Base-by-base conservation (phyloP, 257 asterid species). In the Solanum rostratum region DNA sequence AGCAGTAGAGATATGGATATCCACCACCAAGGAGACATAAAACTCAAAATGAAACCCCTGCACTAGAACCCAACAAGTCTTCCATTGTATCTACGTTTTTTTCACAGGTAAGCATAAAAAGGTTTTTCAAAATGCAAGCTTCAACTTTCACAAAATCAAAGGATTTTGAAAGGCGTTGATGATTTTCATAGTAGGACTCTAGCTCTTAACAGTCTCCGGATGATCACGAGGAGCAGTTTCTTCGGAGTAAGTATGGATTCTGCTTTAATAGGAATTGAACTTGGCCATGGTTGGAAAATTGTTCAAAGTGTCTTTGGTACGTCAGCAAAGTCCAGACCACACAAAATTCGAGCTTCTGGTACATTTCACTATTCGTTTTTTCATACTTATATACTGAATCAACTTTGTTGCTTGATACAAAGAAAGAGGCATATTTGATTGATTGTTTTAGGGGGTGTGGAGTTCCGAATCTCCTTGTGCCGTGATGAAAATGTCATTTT, bases 341-440 rank as follows among this genome's bases (percentile, higher is more conserved):
- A 88, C 89, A 88, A 84, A 68, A 89, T 93, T 86, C 95, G 91
- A 85, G 92, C 95, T 85, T 90, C 89, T 79, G 96, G 96, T 92
- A 43, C 63, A 92, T 86, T 70, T 84, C 82, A 79, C 24, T 12
- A 5, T 20, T 68, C 46, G 33, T 49, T 6, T 33, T 68, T 68
- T 33, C 14, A 12, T 68, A 18, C 18, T 46, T 74, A 46, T 45
- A 6, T 74, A 74, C 43, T 24, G 43, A 24, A 24, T 74, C 60
- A 74, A 24, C 22, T 7, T 7, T 46, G 3, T 74, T 22, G 8
- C 41, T 74, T 69, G 30, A 39, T 39, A 2, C 79, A 39, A 4
- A 1, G 39, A 69, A 6, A 69, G 79, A 69, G 19, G 52, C 10
- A 22, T 69, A 39, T 18, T 46, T 24, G 37, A 4, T 46, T 46